Evolutionary conservation across 2,329 filamentous ascomycete genomes (phyloP), one percentile per base, ranked within the genome.

Genomic region (Raffaelea ambrosiae): DNA sequence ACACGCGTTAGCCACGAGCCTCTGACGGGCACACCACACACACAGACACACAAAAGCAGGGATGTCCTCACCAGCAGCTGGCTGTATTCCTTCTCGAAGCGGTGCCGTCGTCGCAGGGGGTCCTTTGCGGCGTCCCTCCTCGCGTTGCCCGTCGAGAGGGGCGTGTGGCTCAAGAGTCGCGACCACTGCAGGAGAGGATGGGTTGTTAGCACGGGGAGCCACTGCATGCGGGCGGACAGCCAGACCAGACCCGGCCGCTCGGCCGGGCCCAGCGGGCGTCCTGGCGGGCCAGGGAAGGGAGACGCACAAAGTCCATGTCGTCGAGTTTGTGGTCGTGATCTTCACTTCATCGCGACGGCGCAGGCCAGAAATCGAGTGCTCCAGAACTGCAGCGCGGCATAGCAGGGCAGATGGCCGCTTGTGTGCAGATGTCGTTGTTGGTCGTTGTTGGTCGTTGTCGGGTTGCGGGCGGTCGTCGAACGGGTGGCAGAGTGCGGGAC

Each of bases 1-100:
- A 19, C 18, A 20, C 18, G 35, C 21, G n/a, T 20, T 2, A 40
- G 31, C 14, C 16, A n/a, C n/a, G n/a, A n/a, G n/a, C n/a, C n/a
- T n/a, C n/a, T n/a, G n/a, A n/a, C n/a, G n/a, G n/a, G n/a, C n/a
- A n/a, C n/a, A n/a, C n/a, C n/a, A n/a, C n/a, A n/a, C n/a, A n/a
- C n/a, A n/a, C n/a, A n/a, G n/a, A 23, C 9, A 18, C 4, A 19
- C 19, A 44, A 21, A 21, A 23, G 3, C 20, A 44, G 42, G 48
- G 26, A 26, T 21, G 38, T 31, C 52, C 71, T 63, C 63, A 83
- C 79, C 63, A 84, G 61, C 53, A 84, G 66, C 58, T 77, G 74
- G 53, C 70, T 72, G 59, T 83, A 84, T 63, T 83, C 79, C 63
- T 79, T 79, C 62, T 83, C 80, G 62, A 83, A 84, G 48, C 79